Conservation (phyloP, 805 yeast genomes). For the Suhomyces sp. region DNA sequence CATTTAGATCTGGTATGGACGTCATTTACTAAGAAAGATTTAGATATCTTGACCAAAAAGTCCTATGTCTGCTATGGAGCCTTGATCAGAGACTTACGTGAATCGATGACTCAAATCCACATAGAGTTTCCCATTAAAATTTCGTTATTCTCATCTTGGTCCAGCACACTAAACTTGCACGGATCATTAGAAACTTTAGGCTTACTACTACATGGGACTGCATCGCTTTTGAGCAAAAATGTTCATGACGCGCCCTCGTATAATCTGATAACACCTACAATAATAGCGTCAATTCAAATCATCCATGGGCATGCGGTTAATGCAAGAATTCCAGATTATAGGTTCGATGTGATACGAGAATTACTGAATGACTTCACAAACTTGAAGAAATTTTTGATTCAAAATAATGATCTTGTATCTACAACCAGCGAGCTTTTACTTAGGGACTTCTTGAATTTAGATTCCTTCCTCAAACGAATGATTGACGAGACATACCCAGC, state of each 20-base stretch:
- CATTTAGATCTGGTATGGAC: slow-evolving; percentile 9
- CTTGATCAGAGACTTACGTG: slow-evolving; percentile 33
- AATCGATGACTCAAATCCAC: slow-evolving; percentile 27
- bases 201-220: slow-evolving; percentile 34
- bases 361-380: slow-evolving; percentile 21
- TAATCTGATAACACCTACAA: slow-evolving; percentile 18
- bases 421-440: slow-evolving; percentile 6
- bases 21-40: slow-evolving; percentile 28
- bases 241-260: slow-evolving; percentile 18
- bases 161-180: slow-evolving; percentile 31
- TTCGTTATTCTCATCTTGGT: slow-evolving; percentile 35
- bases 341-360: slow-evolving; percentile 26
- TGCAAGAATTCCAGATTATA: slow-evolving; percentile 32
- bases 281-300: slow-evolving; percentile 16
- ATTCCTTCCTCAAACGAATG: slow-evolving; percentile 26
- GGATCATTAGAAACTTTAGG: slow-evolving; percentile 31
- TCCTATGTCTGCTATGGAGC: slow-evolving; percentile 34
- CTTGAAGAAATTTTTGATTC: slow-evolving; percentile 23
- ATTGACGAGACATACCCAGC: slow-evolving; percentile 25
- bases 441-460: slow-evolving; percentile 23
- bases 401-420: slow-evolving; percentile 7
- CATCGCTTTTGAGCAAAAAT: slow-evolving; percentile 26
- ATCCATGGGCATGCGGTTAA: slow-evolving; percentile 21
- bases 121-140: slow-evolving; percentile 37
- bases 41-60: slow-evolving; percentile 27